These are phyloP conservation scores for Paragyromitra xinjiangensis DNA, from an alignment of 495 filamentous ascomycete species.

Conservation along the genomic window DNA sequence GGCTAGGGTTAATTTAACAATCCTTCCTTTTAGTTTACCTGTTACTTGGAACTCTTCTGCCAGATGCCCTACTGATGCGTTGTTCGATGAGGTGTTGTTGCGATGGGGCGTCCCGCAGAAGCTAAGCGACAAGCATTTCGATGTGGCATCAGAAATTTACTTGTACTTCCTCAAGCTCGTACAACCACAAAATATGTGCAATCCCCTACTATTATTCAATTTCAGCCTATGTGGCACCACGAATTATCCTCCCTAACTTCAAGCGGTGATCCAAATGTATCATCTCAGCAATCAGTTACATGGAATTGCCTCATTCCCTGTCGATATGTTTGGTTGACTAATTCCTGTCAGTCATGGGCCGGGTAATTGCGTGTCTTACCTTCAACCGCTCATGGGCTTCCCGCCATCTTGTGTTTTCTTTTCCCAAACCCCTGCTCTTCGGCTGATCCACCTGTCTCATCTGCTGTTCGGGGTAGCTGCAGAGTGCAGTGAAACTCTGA, in stretches of 20 bases:
- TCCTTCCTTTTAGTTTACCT: background rate
- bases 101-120: background rate
- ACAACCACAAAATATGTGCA: background rate
- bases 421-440: background rate
- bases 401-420: background rate
- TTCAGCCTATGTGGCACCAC: background rate
- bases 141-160: background rate
- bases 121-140: background rate
- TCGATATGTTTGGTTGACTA: background rate
- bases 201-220: background rate
- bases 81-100: background rate
- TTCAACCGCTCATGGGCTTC: background rate
- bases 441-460: conserved; percentile 2
- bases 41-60: background rate
- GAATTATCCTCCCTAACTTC: background rate
- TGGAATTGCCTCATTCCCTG: background rate
- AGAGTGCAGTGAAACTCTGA: background rate
- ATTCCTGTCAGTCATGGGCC: background rate
- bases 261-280: background rate
- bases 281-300: background rate
- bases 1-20: background rate
- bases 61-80: background rate
- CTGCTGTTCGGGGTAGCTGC: background rate
- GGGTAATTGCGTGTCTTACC: background rate
- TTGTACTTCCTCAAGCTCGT: background rate